A percentile compares a stretch with the other conserved stretches of the same genome.
These are phyloP conservation scores for Curvularia lunata DNA, from an alignment of 2,329 filamentous ascomycete genomes.

Conservation along the genomic window DNA sequence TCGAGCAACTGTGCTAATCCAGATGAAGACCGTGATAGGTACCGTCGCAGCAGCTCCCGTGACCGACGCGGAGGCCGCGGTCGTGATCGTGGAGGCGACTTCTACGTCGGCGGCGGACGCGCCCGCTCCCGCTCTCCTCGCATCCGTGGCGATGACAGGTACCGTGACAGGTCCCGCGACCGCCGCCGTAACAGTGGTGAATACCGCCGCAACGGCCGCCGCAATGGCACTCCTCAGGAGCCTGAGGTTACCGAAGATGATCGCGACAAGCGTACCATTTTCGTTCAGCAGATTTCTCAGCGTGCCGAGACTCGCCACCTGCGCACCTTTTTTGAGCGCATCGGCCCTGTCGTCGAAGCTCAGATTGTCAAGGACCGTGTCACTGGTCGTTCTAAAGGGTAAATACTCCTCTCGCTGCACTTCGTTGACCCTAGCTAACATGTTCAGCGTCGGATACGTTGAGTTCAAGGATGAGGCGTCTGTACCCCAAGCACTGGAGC, in stretches of 20 bases:
- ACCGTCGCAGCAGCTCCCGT: conserved; percentile 34
- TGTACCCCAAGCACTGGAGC: conserved; percentile 89
- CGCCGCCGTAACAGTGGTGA: conserved; percentile 49
- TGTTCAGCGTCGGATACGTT: conserved; percentile 89
- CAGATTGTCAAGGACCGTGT: conserved; percentile 99
- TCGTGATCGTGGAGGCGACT: conserved; percentile 47
- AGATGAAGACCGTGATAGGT: conserved; percentile 49
- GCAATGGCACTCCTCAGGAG: conserved; percentile 57
- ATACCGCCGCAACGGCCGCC: conserved; percentile 53
- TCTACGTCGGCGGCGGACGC: conserved; percentile 48
- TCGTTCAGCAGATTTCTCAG: conserved; percentile 96
- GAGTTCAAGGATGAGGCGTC: conserved; percentile 98
- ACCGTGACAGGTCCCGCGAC: conserved; percentile 60
- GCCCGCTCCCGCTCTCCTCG: conserved; percentile 49
- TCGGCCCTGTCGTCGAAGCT: conserved; percentile 92
- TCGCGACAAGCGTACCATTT: conserved; percentile 93
- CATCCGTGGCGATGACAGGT: conserved; percentile 45
- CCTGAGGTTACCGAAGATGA: conserved; percentile 91
- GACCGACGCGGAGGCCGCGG: conserved; percentile 37
- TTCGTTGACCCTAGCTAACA: conserved; percentile 46
- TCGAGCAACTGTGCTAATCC: conserved; percentile 46
- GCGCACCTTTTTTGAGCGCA: conserved; percentile 93
- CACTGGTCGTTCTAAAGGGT: conserved; percentile 97
- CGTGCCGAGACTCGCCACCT: conserved; percentile 91
- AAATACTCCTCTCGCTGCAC: conserved; percentile 47